Evolutionary conservation across 2,329 filamentous ascomycete species (phyloP), one percentile per base, ranked within the genome.

Genomic region (Teratosphaeria epicoccoides): DNA sequence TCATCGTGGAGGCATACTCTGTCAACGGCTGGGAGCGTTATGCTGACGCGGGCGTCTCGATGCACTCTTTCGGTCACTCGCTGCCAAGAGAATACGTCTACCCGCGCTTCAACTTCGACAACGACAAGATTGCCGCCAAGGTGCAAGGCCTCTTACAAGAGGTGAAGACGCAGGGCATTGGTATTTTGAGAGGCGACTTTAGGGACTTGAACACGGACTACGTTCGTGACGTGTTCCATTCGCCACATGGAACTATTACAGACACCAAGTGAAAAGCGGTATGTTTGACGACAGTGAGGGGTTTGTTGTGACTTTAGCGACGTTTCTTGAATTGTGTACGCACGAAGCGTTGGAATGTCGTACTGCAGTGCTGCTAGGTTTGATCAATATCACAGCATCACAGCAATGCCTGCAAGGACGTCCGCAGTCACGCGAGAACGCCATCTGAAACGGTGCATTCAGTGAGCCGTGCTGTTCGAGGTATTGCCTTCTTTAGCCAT

Each of bases 1-100:
- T 84, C 14, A 76, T 82, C 4, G 77, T 84, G 43, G 81, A 84
- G 64, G 76, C 79, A 0, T 82, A 80, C 60, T 72, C 75, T 1
- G 70, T 73, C 1, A 76, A 77, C 53, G 77, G 78, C 0, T 82
- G 79, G 79, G 80, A 82, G 66, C 64, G 79, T 20, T 82, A 81
- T 58, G 79, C 78, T 0, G 75, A 81, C 61, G 79, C 78, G 0
- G 77, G 74, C 1, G 71, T 71, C 53, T 76, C 70, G 46, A 76
- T 82, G 72, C 70, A 71, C 44, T 67, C 69, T 0, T 82, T 81
- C 56, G 79, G 78, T 0, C 76, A 82, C 59, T 76, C 72, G 14
- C 61, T 82, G 44, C 78, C 79, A 0, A 75, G 77, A 0, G 73
- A 74, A 55, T 71, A 72, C 10, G 76, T 76, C 2, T 81, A 81